A percentile compares a stretch with the other conserved stretches of the same genome.
Evolutionary conservation across 2,329 filamentous ascomycete genomes (phyloP).

Genomic region (Claviceps maximensis): DNA sequence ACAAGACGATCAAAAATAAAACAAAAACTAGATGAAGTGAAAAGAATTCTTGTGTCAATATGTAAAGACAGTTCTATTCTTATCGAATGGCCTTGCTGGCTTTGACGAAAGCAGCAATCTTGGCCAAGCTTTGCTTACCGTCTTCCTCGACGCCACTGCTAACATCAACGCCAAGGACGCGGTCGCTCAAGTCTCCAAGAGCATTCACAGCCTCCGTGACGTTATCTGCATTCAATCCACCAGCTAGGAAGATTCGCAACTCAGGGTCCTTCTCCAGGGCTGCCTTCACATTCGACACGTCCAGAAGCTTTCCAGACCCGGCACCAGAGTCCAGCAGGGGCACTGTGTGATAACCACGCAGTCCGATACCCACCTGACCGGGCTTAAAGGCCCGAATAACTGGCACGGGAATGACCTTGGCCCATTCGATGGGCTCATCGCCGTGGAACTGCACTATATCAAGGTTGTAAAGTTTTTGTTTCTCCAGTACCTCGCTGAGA

Average conservation of each 20-base stretch:
- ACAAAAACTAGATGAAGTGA: background rate
- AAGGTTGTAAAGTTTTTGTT: conserved; percentile 62
- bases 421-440: conserved; percentile 85
- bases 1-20: too few species aligned
- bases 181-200: conserved; percentile 44
- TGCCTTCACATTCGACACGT: conserved; percentile 54
- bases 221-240: conserved; percentile 71
- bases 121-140: conserved; percentile 66
- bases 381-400: conserved; percentile 81
- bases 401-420: conserved; percentile 75
- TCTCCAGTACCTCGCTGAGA: conserved; percentile 64
- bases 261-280: conserved; percentile 54
- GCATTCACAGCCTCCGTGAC: conserved; percentile 52
- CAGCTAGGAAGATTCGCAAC: conserved; percentile 70
- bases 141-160: conserved; percentile 85
- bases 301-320: conserved; percentile 69
- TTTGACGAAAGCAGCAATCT: conserved; percentile 69
- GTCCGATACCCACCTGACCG: conserved; percentile 54
- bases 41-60: background rate
- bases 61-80: background rate
- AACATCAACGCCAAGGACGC: conserved; percentile 76
- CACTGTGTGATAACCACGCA: conserved; percentile 68
- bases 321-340: conserved; percentile 78
- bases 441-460: conserved; percentile 92
- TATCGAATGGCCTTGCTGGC: conserved; percentile 52